Percentiles rank a stretch among this genome's conserved stretches.
phyloP scores from a whole-genome alignment of 805 yeast genomes.

The Scheffersomyces amazonensis region DNA sequence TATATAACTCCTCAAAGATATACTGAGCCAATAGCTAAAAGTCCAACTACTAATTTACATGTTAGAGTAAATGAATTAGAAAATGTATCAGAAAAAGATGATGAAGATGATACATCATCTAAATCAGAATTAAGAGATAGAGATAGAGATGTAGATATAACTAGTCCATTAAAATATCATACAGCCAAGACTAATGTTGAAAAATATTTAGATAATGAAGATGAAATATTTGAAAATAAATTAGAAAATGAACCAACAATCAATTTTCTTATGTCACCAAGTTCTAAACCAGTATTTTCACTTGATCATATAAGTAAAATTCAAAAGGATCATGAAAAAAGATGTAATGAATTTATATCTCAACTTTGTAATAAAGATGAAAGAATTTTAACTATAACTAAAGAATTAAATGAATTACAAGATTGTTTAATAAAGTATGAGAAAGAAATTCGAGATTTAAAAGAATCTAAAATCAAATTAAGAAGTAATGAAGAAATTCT shows the following conservation, averaged over 20 bases:
- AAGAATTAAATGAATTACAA: not conserved
- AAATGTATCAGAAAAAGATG: conserved; percentile 10
- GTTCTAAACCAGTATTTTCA: conserved; percentile 30
- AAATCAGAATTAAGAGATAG: conserved; percentile 4
- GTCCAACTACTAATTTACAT: conserved; percentile 24
- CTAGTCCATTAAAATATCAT: conserved; percentile 24
- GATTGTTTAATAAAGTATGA: not conserved
- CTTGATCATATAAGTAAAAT: conserved; percentile 22
- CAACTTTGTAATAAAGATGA: not conserved
- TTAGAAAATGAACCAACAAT: conserved; percentile 26
- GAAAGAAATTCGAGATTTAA: conserved; percentile 15
- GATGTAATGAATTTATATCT: conserved; percentile 1
- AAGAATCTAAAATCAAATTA: conserved; percentile 11
- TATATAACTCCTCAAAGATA: conserved; percentile 27
- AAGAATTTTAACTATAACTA: not conserved
- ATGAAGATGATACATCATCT: conserved; percentile 4
- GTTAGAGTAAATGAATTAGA: conserved; percentile 12
- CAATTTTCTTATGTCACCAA: conserved; percentile 28
- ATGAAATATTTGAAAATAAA: conserved; percentile 3
- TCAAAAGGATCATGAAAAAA: conserved; percentile 16
- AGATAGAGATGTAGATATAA: conserved; percentile 16
- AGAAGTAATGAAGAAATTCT: conserved; percentile 18
- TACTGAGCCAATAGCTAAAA: conserved; percentile 28
- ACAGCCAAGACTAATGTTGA: not conserved
- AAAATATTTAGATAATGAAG: conserved; percentile 9